Evolutionary conservation across 2,329 filamentous ascomycete species (phyloP).

Genomic region (Coniochaeta sp.): DNA sequence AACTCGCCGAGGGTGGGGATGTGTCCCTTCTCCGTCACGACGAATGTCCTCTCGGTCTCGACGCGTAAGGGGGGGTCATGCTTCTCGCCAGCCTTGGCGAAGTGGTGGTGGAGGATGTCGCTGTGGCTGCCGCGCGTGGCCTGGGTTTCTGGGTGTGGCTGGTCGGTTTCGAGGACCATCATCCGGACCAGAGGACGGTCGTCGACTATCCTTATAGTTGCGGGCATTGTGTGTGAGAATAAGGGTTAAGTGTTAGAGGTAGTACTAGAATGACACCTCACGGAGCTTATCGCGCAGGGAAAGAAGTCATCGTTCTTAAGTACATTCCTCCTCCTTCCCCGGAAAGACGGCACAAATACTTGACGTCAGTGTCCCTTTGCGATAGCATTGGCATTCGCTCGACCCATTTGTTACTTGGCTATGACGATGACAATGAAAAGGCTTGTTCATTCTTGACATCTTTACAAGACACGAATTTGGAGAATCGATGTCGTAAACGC

Average conservation of each 20-base stretch:
- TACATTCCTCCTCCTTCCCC: too few species aligned
- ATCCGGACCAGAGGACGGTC: slow-evolving; percentile 21
- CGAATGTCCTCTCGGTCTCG: slow-evolving; percentile 46
- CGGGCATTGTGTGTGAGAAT: background rate
- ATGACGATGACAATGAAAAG: background rate
- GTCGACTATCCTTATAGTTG: background rate
- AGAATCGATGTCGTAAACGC: background rate
- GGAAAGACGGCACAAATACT: background rate
- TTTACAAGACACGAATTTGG: too few species aligned
- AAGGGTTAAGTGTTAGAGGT: background rate
- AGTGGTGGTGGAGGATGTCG: slow-evolving; percentile 43
- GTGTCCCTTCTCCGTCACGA: slow-evolving; percentile 40
- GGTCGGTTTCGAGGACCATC: slow-evolving; percentile 53
- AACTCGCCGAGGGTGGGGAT: slow-evolving; percentile 43
- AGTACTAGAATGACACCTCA: too few species aligned
- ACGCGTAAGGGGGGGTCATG: slow-evolving; percentile 48
- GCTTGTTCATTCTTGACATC: background rate
- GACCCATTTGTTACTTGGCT: background rate
- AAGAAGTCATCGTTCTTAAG: too few species aligned
- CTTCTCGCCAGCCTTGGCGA: slow-evolving; percentile 39
- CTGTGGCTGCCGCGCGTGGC: slow-evolving; percentile 45
- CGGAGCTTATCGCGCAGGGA: too few species aligned
- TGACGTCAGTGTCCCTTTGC: background rate
- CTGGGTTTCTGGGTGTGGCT: slow-evolving; percentile 43
- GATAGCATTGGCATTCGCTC: too few species aligned